These are phyloP conservation scores for Suillus subalutaceus DNA, from an alignment of 768 basidiomycete genomes.

Conservation along the genomic window DNA sequence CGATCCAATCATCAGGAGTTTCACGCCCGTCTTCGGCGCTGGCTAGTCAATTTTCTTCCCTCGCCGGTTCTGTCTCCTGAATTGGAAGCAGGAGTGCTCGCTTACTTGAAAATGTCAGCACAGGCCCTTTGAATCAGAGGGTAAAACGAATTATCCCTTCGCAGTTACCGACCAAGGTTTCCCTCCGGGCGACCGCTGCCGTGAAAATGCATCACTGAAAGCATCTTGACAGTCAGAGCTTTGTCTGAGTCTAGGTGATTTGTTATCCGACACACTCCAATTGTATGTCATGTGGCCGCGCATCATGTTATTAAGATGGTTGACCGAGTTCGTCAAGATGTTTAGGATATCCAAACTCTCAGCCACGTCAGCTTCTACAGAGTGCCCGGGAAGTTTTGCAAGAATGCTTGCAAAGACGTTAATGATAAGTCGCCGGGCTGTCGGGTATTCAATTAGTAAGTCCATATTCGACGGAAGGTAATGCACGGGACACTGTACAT, in stretches of 20 bases:
- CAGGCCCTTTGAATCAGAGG: background rate
- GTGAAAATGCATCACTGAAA: background rate
- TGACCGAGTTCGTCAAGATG: background rate
- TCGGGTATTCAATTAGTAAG: background rate
- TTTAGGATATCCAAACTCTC: background rate
- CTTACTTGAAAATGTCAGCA: background rate
- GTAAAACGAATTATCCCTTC: background rate
- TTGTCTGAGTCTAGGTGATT: background rate
- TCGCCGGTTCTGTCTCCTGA: background rate
- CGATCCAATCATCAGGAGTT: background rate
- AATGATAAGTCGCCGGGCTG: background rate
- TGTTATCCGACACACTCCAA: background rate
- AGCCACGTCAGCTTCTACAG: background rate
- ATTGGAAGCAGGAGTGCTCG: background rate
- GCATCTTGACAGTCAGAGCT: background rate
- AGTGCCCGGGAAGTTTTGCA: background rate
- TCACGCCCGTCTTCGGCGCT: background rate
- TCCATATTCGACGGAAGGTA: background rate
- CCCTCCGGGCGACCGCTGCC: background rate
- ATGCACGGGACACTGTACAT: background rate
- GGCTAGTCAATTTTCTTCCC: background rate
- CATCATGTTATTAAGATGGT: too few species aligned
- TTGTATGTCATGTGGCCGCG: background rate
- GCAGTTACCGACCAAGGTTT: background rate
- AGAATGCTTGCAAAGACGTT: background rate